These are phyloP conservation scores for Pseudocercospora musae DNA, from an alignment of 2,329 filamentous ascomycete genomes.

Conservation along the genomic window DNA sequence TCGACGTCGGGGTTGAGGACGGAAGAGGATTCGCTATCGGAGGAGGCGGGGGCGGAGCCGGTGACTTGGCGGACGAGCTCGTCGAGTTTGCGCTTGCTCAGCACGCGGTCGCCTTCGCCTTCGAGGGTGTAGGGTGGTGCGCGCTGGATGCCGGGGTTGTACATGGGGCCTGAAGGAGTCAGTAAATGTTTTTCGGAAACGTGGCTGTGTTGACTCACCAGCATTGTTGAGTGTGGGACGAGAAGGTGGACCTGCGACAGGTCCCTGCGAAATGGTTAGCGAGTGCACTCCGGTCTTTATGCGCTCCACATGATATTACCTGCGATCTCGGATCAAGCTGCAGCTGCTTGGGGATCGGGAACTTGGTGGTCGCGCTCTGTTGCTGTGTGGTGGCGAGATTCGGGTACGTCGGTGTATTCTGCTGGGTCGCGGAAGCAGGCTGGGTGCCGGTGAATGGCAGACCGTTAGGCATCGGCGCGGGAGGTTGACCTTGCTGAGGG, in stretches of 20 bases:
- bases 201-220: neutral
- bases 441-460: slow-evolving; percentile 21
- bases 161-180: slow-evolving; percentile 79
- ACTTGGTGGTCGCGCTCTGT: slow-evolving; percentile 56
- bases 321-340: slow-evolving; percentile 69
- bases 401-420: slow-evolving; percentile 25
- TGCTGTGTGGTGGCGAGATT: slow-evolving; percentile 26
- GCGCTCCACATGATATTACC: neutral
- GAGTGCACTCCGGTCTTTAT: neutral
- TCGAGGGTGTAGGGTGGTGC: slow-evolving; percentile 83
- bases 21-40: slow-evolving; percentile 54
- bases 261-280: slow-evolving; percentile 40
- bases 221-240: slow-evolving; percentile 62
- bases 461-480: slow-evolving; percentile 25
- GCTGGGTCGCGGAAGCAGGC: slow-evolving; percentile 22
- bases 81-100: slow-evolving; percentile 98
- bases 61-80: slow-evolving; percentile 93
- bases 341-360: slow-evolving; percentile 79
- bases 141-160: slow-evolving; percentile 79
- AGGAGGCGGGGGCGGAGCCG: slow-evolving; percentile 69
- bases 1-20: slow-evolving; percentile 88
- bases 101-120: slow-evolving; percentile 83
- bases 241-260: slow-evolving; percentile 67
- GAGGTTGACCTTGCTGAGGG: slow-evolving; percentile 20
- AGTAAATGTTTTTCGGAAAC: slow-evolving; percentile 43